Base-by-base conservation (phyloP, 805 yeast species). In the Lachancea meyersii region DNA sequence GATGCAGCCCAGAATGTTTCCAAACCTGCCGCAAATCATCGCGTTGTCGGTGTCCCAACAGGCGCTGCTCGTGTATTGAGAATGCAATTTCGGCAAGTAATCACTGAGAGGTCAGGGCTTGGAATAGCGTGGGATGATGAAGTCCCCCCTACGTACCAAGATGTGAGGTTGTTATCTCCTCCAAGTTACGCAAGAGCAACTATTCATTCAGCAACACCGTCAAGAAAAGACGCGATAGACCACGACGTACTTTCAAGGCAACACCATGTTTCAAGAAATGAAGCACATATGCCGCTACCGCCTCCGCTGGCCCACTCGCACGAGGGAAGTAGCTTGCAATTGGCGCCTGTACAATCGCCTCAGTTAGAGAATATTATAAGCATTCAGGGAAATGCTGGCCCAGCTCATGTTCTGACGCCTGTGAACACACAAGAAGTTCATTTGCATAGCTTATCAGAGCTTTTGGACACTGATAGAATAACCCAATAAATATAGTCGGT, bases 61-160 rank as follows among this genome's bases (percentile, higher is more conserved):
- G 98, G 98, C 13, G 86, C 95, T 3, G 98, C 98, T 0, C 70
- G 98, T 38, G 95, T 93, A 1, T 69, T 93, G 47, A 69, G 97
- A 50, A 93, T 93, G 97, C 96, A 89, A 62, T 91, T 93, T 66
- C 82, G 83, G 50, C 55, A 91, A n/a, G 69, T 71, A 2, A 65
- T 93, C 18, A 84, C 95, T 2, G 97, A 89, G 59, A 72, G 97
- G 46, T 82, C 95, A 0, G 99, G 99, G 0, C 71, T 93, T 32
- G 98, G 98, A 4, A 86, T 93, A 23, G 84, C 97, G 0, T 93
- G 98, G 97, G 97, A 91, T 63, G 97, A 91, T 58, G 98, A 93
- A 63, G 97, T 94, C 14, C 99, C 99, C 2, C 99, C 99, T 1
- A 84, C 88, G 17, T 93, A 93, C 56, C 86, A 79, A 41, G 91